Conservation (phyloP, 345 rosid species). For the Euphorbia lathyris region DNA sequence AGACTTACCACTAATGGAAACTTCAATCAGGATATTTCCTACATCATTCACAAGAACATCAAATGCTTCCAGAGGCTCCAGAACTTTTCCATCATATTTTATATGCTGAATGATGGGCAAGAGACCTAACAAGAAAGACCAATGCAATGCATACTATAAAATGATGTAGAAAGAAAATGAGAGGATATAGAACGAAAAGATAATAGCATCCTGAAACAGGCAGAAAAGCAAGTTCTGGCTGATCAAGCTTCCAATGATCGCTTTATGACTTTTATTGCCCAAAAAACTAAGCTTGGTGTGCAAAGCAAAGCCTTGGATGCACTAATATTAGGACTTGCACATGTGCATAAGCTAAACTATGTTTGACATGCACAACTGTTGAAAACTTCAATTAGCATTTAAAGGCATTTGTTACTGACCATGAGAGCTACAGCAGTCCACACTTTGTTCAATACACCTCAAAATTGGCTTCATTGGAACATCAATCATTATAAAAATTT, state of each 20-base stretch:
- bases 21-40: slow-evolving; percentile 54
- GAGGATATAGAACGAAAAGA: not conserved
- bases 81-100: slow-evolving; percentile 48
- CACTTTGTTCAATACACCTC: not conserved
- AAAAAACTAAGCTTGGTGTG: not conserved
- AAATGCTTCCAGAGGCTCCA: slow-evolving; percentile 44
- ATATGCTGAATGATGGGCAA: slow-evolving; percentile 78
- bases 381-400: not conserved
- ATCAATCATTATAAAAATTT: not conserved
- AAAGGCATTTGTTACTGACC: not conserved
- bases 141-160: not conserved
- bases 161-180: not conserved
- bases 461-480: not conserved
- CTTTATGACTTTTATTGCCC: not conserved
- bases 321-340: not conserved
- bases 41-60: slow-evolving; percentile 37
- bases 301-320: too few species aligned
- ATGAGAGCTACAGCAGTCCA: not conserved
- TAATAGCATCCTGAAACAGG: not conserved
- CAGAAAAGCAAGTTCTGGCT: not conserved
- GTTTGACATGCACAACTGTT: not conserved
- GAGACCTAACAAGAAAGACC: slow-evolving; percentile 53
- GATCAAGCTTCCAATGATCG: slow-evolving; percentile 1
- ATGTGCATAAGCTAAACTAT: not conserved
- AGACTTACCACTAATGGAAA: slow-evolving; percentile 46